phyloP scores from a whole-genome alignment of 768 basidiomycete species.

The Lactifluus subvellereus region DNA sequence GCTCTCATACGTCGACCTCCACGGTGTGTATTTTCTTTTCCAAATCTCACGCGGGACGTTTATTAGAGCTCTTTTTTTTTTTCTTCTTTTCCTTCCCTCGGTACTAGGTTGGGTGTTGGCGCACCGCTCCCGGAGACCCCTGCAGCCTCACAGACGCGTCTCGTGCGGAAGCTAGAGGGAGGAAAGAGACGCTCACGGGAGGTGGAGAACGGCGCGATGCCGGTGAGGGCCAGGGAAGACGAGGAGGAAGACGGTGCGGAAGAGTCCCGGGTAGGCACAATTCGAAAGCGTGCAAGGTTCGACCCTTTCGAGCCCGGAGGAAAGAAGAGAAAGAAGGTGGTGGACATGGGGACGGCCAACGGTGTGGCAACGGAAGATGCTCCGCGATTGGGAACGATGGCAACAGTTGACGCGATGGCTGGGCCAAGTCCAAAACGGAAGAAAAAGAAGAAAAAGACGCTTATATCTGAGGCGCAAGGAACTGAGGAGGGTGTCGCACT shows the following conservation, averaged over 20 bases:
- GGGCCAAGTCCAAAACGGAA: constrained; percentile 23
- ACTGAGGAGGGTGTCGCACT: constrained; percentile 3
- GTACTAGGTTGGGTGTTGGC: constrained; percentile 65
- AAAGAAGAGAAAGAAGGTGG: constrained; percentile 36
- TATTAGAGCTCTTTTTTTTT: neutral
- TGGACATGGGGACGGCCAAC: neutral
- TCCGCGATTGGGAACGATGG: neutral
- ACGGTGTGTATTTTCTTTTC: constrained; percentile 42
- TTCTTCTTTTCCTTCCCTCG: neutral
- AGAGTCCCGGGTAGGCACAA: constrained; percentile 45
- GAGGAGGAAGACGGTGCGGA: constrained; percentile 44
- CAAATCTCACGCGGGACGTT: neutral
- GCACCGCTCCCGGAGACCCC: constrained; percentile 49
- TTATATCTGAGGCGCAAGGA: neutral
- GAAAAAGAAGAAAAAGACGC: constrained; percentile 27
- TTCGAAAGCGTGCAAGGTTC: constrained; percentile 51
- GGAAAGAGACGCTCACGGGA: constrained; percentile 43
- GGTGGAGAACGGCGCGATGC: constrained; percentile 32
- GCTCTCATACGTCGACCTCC: constrained; percentile 65
- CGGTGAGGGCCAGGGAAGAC: constrained; percentile 29
- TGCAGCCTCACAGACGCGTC: constrained; percentile 35
- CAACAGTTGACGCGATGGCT: neutral
- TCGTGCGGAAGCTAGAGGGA: constrained; percentile 54
- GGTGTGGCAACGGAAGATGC: neutral
- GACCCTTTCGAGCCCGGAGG: constrained; percentile 50